These are phyloP conservation scores for Basipetospora chlamydospora DNA, from an alignment of 2,329 filamentous ascomycete genomes.

Conservation along the genomic window DNA sequence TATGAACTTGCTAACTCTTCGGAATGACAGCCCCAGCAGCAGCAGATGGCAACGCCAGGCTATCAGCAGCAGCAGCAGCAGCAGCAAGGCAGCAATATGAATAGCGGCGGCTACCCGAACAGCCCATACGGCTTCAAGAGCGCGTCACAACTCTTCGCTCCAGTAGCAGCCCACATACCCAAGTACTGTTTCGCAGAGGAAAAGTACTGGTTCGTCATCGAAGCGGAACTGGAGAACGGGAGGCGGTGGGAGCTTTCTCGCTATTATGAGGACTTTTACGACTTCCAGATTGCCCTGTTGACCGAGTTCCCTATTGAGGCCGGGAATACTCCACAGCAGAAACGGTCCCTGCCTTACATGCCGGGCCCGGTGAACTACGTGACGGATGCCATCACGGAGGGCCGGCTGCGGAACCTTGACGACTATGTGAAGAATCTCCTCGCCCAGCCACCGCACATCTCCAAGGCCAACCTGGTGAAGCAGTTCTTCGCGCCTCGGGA, in stretches of 20 bases:
- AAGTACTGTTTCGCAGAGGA: slow-evolving; percentile 93
- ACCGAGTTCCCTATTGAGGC: slow-evolving; percentile 87
- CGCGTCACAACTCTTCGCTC: slow-evolving; percentile 50
- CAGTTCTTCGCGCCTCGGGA: slow-evolving; percentile 82
- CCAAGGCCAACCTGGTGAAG: slow-evolving; percentile 68
- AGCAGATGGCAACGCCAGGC: slow-evolving; percentile 17
- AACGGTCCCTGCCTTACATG: slow-evolving; percentile 88
- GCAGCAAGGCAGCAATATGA: neutral
- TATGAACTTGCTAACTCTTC: neutral
- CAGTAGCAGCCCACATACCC: slow-evolving; percentile 72
- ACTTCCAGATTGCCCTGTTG: slow-evolving; percentile 90
- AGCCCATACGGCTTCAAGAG: slow-evolving; percentile 17
- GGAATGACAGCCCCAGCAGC: no score
- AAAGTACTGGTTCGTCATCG: slow-evolving; percentile 98
- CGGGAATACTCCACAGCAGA: slow-evolving; percentile 65
- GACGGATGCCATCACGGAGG: slow-evolving; percentile 93
- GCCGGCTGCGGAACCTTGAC: slow-evolving; percentile 80
- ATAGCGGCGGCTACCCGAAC: neutral
- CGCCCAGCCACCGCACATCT: slow-evolving; percentile 69
- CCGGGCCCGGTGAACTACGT: slow-evolving; percentile 95
- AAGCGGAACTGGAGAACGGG: slow-evolving; percentile 79
- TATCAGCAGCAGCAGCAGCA: neutral
- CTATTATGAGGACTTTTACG: slow-evolving; percentile 98
- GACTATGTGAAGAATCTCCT: slow-evolving; percentile 91
- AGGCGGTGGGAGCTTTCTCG: slow-evolving; percentile 84